Evolutionary conservation across 2,329 filamentous ascomycete genomes (phyloP), one percentile per base, ranked within the genome.

Genomic region (Penicillium sp.): DNA sequence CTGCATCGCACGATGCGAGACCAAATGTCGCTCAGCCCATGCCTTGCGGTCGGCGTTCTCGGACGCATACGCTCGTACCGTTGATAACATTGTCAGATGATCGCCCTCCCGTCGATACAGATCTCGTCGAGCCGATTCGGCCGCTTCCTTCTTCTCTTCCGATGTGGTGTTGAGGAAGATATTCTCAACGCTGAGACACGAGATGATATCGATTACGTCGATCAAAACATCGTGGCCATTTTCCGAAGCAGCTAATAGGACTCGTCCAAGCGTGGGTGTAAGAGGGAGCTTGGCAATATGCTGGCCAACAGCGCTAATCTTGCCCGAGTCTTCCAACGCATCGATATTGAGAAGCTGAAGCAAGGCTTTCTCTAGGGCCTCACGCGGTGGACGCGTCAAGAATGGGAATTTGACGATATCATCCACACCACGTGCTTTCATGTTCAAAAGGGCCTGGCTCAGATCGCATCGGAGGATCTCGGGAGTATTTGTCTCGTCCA

Each of bases 401-500:
- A 96, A 84, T 0, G 93, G 90, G 57, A 99, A 99, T 0, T 80
- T 77, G 18, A 91, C 77, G 2, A 96, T 83, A 65, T 97, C 87
- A 24, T 89, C 81, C 12, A 97, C 86, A 0, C 92, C 91, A 49
- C 91, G 84, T 0, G 93, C 91, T 70, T 96, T 96, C 88, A 99
- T 95, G 0, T 89, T 95, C 9, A 99, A 77, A 1, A 96, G 80
- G 0, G 93, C 89, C 31, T 90, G 87, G 18, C 91, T 84, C 6
- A 97, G 82, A 69, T 99, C 93, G 65, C 90, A 95, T 18, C 94
- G 84, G 10, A 96, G 75, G 10, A 99, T 96, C 69, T 99, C 94
- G 0, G 94, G 93, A 0, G 86, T 82, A 44, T 92, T 92, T 0
- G 87, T 82, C 52, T 89, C 84, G 42, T 88, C 82, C 6, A 96